Evolutionary conservation across 2,329 filamentous ascomycete species (phyloP).

Genomic region (Trichophyton rubrum): DNA sequence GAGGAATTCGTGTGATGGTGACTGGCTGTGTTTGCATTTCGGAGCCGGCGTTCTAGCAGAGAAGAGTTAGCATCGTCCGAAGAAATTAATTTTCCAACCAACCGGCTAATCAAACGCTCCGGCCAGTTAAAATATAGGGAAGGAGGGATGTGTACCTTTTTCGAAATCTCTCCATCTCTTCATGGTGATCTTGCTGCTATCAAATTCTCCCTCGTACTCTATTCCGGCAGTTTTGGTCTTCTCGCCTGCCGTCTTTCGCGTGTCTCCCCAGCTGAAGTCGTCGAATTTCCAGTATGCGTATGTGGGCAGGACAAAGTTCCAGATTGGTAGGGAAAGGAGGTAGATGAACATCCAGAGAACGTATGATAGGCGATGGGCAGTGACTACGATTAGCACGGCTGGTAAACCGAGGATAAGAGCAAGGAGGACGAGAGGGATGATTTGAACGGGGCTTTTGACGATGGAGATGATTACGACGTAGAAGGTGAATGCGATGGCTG

Average conservation of each 20-base stretch:
- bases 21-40: constrained; percentile 17
- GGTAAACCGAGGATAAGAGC: constrained; percentile 87
- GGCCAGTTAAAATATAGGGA: neutral
- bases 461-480: constrained; percentile 90
- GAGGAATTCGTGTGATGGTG: constrained; percentile 15
- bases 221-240: constrained; percentile 76
- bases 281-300: constrained; percentile 99
- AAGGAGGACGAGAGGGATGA: constrained; percentile 82
- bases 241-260: constrained; percentile 85
- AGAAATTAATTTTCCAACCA: neutral
- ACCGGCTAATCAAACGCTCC: neutral
- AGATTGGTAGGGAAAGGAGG: constrained; percentile 79
- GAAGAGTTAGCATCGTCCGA: neutral
- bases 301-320: constrained; percentile 89
- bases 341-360: constrained; percentile 97
- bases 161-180: constrained; percentile 98
- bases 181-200: constrained; percentile 98
- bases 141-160: constrained; percentile 40
- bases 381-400: constrained; percentile 79
- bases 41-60: constrained; percentile 27
- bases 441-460: constrained; percentile 59
- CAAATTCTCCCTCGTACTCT: constrained; percentile 89
- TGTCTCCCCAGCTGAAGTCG: constrained; percentile 98
- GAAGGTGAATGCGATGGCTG: constrained; percentile 91
- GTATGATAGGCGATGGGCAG: constrained; percentile 84